Conservation (phyloP, 1,284 basidiomycete species). For the Coniferiporia weirii region DNA sequence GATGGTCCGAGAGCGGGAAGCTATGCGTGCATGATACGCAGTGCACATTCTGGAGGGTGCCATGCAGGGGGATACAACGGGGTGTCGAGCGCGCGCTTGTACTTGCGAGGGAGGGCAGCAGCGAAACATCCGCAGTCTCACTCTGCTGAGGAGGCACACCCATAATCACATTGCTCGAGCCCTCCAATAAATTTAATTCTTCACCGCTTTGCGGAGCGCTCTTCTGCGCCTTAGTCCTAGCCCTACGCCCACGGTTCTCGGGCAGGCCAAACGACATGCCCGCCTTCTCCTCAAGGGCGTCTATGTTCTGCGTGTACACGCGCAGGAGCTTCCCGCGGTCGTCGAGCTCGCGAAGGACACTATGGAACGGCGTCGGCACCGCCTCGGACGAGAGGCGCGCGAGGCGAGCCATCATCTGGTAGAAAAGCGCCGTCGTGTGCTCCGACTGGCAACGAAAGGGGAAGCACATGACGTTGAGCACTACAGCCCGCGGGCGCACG, state of each 20-base stretch:
- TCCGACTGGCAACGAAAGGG: slow-evolving; percentile 45
- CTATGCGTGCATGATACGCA: slow-evolving; percentile 78
- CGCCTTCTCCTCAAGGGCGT: slow-evolving; percentile 81
- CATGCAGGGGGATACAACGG: slow-evolving; percentile 87
- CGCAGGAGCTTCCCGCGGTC: slow-evolving; percentile 73
- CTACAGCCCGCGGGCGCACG: neutral
- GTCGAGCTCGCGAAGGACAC: slow-evolving; percentile 71
- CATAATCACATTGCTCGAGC: neutral
- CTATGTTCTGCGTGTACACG: slow-evolving; percentile 95
- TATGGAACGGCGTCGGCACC: slow-evolving; percentile 80
- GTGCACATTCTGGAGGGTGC: slow-evolving; percentile 74
- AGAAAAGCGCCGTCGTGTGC: slow-evolving; percentile 75
- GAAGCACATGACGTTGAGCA: neutral
- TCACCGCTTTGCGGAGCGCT: neutral
- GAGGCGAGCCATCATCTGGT: slow-evolving; percentile 83
- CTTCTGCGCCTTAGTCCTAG: slow-evolving; percentile 25
- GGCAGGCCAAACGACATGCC: slow-evolving; percentile 79
- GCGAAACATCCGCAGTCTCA: slow-evolving; percentile 4
- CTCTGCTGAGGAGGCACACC: neutral
- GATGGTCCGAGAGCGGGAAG: slow-evolving; percentile 57
- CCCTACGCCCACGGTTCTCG: slow-evolving; percentile 43
- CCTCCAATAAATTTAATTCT: neutral
- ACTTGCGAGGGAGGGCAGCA: slow-evolving; percentile 4
- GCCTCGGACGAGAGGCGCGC: slow-evolving; percentile 71
- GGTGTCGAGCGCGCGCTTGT: slow-evolving; percentile 40